These are phyloP conservation scores for Solanum ahanhuiri DNA, from an alignment of 257 asterid species.

Conservation along the genomic window DNA sequence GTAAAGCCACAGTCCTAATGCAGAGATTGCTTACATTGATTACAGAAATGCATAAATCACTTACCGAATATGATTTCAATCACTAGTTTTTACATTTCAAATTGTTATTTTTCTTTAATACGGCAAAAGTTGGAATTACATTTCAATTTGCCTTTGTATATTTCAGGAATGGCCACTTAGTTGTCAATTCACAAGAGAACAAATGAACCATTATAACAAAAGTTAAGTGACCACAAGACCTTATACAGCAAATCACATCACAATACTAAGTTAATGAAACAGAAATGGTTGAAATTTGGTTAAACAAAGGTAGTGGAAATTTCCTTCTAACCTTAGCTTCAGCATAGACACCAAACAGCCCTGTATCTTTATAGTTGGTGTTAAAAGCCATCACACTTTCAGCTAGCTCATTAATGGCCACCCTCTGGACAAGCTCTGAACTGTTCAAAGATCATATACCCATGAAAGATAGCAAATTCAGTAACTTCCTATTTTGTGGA, in stretches of 20 bases:
- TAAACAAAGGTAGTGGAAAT: not conserved
- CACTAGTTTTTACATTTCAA: not conserved
- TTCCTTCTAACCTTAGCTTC: conserved; percentile 46
- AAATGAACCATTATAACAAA: not conserved
- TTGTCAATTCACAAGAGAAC: not conserved
- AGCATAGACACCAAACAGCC: conserved; percentile 83
- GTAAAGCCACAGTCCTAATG: not conserved
- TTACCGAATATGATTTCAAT: not conserved
- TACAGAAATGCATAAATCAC: not conserved
- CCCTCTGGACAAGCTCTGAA: conserved; percentile 61
- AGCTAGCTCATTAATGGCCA: conserved; percentile 68
- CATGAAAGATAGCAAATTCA: not conserved
- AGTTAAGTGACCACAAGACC: not conserved
- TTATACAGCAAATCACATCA: not conserved
- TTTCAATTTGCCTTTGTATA: not conserved
- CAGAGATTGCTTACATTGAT: not conserved
- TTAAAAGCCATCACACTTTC: conserved; percentile 90
- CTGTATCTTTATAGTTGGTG: conserved; percentile 85
- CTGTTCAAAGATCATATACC: conserved; percentile 32
- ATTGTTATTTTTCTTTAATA: not conserved
- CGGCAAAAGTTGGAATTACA: not conserved
- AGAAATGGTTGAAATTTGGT: not conserved
- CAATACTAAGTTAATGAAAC: not conserved
- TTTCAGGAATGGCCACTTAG: not conserved
- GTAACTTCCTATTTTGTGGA: not conserved